Percentiles rank a stretch among this genome's conserved stretches.
These are phyloP conservation scores for Zygosaccharomyces sapae DNA, from an alignment of 1,139 yeast genomes.

Conservation along the genomic window DNA sequence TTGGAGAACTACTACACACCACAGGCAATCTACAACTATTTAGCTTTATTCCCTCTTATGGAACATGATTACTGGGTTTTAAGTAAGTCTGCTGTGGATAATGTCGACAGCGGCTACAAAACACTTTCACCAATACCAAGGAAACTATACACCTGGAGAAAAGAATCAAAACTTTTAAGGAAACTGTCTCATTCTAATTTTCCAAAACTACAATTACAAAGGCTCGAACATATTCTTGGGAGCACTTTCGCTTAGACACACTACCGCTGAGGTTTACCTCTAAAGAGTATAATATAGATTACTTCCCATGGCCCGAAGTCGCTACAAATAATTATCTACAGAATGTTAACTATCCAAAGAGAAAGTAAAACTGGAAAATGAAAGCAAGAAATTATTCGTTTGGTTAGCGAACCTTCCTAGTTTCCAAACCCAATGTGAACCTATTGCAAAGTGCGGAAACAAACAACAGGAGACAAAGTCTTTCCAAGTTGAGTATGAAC, in stretches of 20 bases:
- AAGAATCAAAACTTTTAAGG: slow-evolving; percentile 7
- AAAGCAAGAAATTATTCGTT: slow-evolving; percentile 1
- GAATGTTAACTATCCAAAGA: background rate
- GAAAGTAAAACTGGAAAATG: slow-evolving; percentile 2
- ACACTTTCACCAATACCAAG: background rate
- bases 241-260: background rate
- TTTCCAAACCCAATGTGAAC: background rate
- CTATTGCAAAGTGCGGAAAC: background rate
- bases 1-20: no score
- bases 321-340: background rate
- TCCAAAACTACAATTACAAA: background rate
- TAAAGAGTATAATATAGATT: background rate
- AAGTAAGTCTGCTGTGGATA: background rate
- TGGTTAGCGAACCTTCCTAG: background rate
- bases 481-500: background rate
- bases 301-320: background rate
- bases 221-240: background rate
- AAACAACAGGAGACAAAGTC: background rate
- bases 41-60: no score
- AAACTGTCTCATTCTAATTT: background rate
- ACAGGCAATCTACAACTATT: no score
- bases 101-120: slow-evolving; percentile 13
- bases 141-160: slow-evolving; percentile 11
- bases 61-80: background rate
- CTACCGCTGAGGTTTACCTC: background rate